A percentile compares a stretch with the other conserved stretches of the same genome.
These are phyloP conservation scores for Porodaedalea pini DNA, from an alignment of 1,284 basidiomycete species.

Conservation along the genomic window DNA sequence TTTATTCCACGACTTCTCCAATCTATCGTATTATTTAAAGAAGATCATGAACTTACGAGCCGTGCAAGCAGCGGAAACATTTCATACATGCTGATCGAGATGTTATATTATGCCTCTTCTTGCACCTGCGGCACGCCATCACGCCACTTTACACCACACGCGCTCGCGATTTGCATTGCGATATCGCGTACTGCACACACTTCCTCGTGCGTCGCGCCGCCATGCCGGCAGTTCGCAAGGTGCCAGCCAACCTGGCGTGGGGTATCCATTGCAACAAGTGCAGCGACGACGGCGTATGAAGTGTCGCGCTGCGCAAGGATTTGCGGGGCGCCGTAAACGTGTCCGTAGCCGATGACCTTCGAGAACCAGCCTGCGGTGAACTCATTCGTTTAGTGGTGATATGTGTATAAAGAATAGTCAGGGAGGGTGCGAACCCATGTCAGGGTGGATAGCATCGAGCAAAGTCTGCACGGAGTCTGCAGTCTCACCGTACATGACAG, in stretches of 20 bases:
- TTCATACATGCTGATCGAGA: no score
- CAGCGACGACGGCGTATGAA: constrained; percentile 34
- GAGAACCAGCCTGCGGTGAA: constrained; percentile 15
- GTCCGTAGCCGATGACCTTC: constrained; percentile 30
- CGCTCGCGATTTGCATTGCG: constrained; percentile 13
- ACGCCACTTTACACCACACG: constrained; percentile 15
- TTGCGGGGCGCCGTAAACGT: constrained; percentile 27
- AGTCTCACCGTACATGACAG: constrained; percentile 19
- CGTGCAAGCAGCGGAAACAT: no score
- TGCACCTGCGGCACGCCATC: constrained; percentile 18
- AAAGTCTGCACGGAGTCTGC: constrained; percentile 16
- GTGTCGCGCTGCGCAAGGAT: constrained; percentile 30
- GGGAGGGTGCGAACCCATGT: constrained; percentile 17
- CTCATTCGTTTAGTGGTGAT: neutral
- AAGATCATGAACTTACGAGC: no score
- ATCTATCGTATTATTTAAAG: no score
- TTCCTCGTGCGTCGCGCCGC: constrained; percentile 14
- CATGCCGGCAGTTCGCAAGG: constrained; percentile 20
- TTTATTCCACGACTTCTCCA: no score
- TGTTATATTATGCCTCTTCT: neutral
- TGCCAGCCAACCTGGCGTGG: constrained; percentile 35
- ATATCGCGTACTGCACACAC: constrained; percentile 11
- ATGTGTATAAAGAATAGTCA: neutral
- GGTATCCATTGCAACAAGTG: constrained; percentile 33
- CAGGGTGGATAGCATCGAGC: constrained; percentile 25